Conservation (phyloP, 371 early-diverging fungal species). For the Mortierella sp. region DNA sequence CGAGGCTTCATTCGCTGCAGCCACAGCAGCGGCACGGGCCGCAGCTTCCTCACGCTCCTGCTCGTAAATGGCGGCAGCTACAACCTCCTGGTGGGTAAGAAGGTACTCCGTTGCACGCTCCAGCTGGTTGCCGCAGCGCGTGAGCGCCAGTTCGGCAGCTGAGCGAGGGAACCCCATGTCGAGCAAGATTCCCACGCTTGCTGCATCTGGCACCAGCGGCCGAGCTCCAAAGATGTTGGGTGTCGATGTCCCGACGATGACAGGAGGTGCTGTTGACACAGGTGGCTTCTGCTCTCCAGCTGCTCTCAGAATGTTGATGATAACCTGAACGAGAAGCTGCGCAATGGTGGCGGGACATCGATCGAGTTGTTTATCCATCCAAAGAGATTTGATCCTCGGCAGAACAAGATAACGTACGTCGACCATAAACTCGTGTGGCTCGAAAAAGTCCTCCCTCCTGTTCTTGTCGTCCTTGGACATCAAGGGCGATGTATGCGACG, state of each 20-base stretch:
- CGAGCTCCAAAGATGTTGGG: constrained; percentile 51
- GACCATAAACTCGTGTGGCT: constrained; percentile 76
- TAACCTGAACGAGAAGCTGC: constrained; percentile 64
- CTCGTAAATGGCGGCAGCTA: constrained; percentile 56
- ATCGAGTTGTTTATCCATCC: constrained; percentile 59
- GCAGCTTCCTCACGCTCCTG: constrained; percentile 52
- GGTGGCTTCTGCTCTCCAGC: constrained; percentile 70
- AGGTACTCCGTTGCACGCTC: constrained; percentile 92
- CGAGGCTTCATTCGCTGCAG: constrained; percentile 29
- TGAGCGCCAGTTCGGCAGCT: constrained; percentile 85
- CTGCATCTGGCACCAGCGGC: constrained; percentile 66
- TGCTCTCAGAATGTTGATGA: constrained; percentile 77
- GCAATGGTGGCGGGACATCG: constrained; percentile 62
- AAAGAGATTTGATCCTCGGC: constrained; percentile 63
- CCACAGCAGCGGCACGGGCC: constrained; percentile 45
- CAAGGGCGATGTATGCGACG: constrained; percentile 69
- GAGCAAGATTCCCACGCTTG: constrained; percentile 76
- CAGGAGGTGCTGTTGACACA: constrained; percentile 28
- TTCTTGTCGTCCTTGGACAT: constrained; percentile 69
- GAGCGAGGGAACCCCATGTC: constrained; percentile 93
- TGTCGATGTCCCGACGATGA: constrained; percentile 34
- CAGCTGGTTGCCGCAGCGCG: constrained; percentile 83
- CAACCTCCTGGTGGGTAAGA: constrained; percentile 80
- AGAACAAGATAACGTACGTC: constrained; percentile 65
- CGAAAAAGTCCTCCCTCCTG: constrained; percentile 68